Evolutionary conservation across 768 basidiomycete species (phyloP).

Genomic region (Hypholoma sublateritium): DNA sequence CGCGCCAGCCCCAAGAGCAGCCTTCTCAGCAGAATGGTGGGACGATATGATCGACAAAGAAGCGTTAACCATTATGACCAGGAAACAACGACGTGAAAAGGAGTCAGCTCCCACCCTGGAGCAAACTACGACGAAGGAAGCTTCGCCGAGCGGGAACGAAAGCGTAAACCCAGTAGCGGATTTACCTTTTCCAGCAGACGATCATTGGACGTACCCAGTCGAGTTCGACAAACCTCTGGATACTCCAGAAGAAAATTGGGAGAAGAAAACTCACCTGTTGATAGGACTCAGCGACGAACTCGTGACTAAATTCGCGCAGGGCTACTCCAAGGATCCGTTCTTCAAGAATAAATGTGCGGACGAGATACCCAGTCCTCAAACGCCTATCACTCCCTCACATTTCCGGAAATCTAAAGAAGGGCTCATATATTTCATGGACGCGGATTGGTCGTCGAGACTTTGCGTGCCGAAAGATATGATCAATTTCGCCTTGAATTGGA

Average conservation of each 20-base stretch:
- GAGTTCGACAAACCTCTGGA: background rate
- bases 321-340: background rate
- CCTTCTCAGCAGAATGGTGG: slow-evolving; percentile 19
- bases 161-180: no score
- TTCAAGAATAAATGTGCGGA: background rate
- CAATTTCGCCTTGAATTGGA: background rate
- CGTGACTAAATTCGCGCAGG: background rate
- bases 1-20: slow-evolving; percentile 17
- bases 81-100: background rate
- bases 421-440: slow-evolving; percentile 4
- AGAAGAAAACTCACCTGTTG: background rate
- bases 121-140: background rate
- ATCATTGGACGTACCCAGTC: slow-evolving; percentile 9
- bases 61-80: background rate
- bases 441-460: background rate
- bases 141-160: background rate
- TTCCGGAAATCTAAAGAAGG: background rate
- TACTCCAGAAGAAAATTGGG: background rate
- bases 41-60: slow-evolving; percentile 18
- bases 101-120: background rate
- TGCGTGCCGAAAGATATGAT: background rate
- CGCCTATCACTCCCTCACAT: background rate
- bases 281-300: background rate
- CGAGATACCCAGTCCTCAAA: background rate
- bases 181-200: background rate